Evolutionary conservation across 2,329 filamentous ascomycete genomes (phyloP), one percentile per base, ranked within the genome.

Genomic region (Sporothrix euskadiensis): DNA sequence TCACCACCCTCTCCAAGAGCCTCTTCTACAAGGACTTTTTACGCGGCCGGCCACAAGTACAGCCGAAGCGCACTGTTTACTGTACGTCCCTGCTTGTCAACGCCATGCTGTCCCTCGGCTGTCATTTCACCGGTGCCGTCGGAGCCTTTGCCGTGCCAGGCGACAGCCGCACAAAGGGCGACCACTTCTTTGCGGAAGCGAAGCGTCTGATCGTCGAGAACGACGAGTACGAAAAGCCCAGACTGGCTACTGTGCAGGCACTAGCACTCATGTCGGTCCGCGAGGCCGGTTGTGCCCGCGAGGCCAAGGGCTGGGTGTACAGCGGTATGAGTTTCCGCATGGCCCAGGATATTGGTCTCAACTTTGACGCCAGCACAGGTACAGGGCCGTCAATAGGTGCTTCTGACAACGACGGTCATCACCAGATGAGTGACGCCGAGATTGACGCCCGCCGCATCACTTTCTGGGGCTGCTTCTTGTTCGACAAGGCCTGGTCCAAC

Each of bases 401-500:
- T 8, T 83, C 83, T 8, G 88, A 87, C 73, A 86, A 84, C 73
- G 85, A 87, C 69, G 82, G 35, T 14, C 59, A 66, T 14, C 86
- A 68, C 26, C 72, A 75, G 12, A 74, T 95, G 76, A 89, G 90
- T 75, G 93, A 97, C 73, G 88, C 92, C 65, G 95, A 98, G 81
- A 88, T 97, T 54, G 96, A 99, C 82, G 94, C 94, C 2, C 87
- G 96, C 54, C 88, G 93, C 71, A 91, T 98, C 57, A 98, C 96
- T 0, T 98, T 98, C 79, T 98, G 96, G 96, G 96, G 96, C 7
- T 98, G 94, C 80, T 98, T 96, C 81, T 83, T 97, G n/a, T 97
- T 98, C 80, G 96, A 99, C 84, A 98, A 98, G 86, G 97, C 94
- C 81, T 98, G 95, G 94, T 97, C 94, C 69, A 98, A 98, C 80